These are phyloP conservation scores for Bisporella sp. DNA, from an alignment of 2,329 filamentous ascomycete genomes.

Conservation along the genomic window DNA sequence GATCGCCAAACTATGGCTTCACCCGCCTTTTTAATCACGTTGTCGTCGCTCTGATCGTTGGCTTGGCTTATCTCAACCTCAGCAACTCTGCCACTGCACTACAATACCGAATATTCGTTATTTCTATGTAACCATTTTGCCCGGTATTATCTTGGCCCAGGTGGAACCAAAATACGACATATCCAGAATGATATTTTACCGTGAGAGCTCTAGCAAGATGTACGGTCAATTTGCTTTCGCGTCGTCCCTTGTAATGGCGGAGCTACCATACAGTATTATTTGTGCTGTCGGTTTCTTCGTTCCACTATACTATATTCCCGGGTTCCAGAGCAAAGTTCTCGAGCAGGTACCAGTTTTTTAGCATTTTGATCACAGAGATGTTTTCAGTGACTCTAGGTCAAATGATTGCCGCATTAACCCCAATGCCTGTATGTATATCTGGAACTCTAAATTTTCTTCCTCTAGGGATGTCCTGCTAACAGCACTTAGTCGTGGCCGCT, in stretches of 20 bases:
- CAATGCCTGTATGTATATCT: conserved; percentile 42
- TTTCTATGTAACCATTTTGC: no score
- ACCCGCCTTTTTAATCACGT: conserved; percentile 64
- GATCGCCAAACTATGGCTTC: conserved; percentile 69
- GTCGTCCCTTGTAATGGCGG: conserved; percentile 63
- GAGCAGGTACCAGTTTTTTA: conserved; percentile 58
- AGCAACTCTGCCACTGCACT: conserved; percentile 59
- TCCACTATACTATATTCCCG: no score
- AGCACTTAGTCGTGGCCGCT: conserved; percentile 69
- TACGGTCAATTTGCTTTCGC: conserved; percentile 59
- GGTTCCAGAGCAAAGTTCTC: conserved; percentile 47
- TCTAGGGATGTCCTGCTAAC: conserved; percentile 76
- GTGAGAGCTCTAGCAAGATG: conserved; percentile 57
- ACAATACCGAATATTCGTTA: conserved; percentile 44
- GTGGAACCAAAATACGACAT: conserved; percentile 40
- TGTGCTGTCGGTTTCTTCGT: no score
- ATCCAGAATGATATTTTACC: conserved; percentile 41
- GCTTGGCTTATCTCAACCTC: conserved; percentile 70
- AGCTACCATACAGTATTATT: conserved; percentile 44
- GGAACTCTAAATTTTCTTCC: conserved; percentile 50
- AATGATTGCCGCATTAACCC: no score
- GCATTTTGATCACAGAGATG: conserved; percentile 57
- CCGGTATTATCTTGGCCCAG: no score
- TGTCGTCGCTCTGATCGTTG: conserved; percentile 70
- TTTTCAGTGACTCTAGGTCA: conserved; percentile 62